These are phyloP conservation scores for Phytophthora litchii DNA, from an alignment of 352 stramenopile species.

Conservation along the genomic window DNA sequence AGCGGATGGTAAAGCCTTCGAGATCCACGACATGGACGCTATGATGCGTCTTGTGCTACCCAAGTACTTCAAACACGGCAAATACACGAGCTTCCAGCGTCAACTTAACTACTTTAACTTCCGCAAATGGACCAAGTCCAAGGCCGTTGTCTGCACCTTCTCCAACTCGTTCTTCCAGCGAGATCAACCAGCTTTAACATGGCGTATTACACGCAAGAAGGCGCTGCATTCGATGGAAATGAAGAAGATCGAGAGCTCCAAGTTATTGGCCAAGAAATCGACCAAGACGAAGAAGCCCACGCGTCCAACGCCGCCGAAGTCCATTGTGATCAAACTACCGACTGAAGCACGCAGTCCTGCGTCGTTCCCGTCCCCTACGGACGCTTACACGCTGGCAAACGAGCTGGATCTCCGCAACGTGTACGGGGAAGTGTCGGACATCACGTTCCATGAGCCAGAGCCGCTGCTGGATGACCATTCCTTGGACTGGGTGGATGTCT, in stretches of 20 bases:
- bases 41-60: constrained; percentile 87
- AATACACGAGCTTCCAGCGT: constrained; percentile 93
- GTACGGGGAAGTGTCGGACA: constrained; percentile 37
- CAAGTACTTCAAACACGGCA: constrained; percentile 94
- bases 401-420: constrained; percentile 28
- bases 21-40: constrained; percentile 72
- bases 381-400: constrained; percentile 32
- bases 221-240: constrained; percentile 23
- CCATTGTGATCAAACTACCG: constrained; percentile 50
- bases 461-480: constrained; percentile 29
- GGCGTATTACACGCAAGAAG: constrained; percentile 73
- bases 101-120: constrained; percentile 96
- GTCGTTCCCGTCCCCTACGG: constrained; percentile 50
- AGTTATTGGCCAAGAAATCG: background rate
- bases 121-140: constrained; percentile 89
- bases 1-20: constrained; percentile 56
- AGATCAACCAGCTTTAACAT: constrained; percentile 58
- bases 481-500: constrained; percentile 57
- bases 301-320: constrained; percentile 1
- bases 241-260: constrained; percentile 4
- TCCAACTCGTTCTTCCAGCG: constrained; percentile 71
- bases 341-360: constrained; percentile 6
- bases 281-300: constrained; percentile 16
- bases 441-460: constrained; percentile 26
- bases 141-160: constrained; percentile 76